phyloP scores from a whole-genome alignment of 176 grass and related monocot species.

The Hsuehochloa calcarea region DNA sequence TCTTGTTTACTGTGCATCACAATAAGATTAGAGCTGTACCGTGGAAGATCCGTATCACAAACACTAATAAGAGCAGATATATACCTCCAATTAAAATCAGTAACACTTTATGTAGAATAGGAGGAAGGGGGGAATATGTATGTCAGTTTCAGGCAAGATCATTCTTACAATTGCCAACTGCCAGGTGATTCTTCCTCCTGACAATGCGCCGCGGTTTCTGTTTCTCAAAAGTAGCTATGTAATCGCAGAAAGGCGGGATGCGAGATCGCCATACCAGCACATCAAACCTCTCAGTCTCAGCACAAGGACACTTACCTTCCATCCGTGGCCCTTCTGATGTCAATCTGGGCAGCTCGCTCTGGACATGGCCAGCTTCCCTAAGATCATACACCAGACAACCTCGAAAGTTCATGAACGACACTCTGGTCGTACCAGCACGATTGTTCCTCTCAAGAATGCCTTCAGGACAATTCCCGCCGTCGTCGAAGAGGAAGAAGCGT shows the following conservation, averaged over 20 bases:
- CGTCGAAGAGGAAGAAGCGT: neutral
- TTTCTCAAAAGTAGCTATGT: constrained; percentile 18
- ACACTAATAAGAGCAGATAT: neutral
- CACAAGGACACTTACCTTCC: neutral
- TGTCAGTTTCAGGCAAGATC: neutral
- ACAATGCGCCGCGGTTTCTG: neutral
- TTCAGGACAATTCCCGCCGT: neutral
- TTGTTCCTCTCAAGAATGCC: neutral
- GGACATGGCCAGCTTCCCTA: neutral
- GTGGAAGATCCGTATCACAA: too few species aligned
- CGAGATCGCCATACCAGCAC: constrained; percentile 14
- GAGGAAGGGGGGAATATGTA: neutral
- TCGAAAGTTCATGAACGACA: neutral
- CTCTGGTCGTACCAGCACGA: neutral
- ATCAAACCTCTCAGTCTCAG: neutral
- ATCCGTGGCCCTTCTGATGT: neutral
- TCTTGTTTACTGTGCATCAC: too few species aligned
- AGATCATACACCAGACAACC: neutral
- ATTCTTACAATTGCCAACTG: neutral
- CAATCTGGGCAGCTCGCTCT: neutral
- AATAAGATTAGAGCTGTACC: too few species aligned
- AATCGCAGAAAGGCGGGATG: neutral
- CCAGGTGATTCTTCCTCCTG: neutral
- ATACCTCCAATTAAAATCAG: neutral
- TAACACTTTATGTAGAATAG: too few species aligned